A percentile compares a stretch with the other conserved stretches of the same genome.
Conservation (phyloP, 805 yeast species). For the Geotrichum ghanense region DNA sequence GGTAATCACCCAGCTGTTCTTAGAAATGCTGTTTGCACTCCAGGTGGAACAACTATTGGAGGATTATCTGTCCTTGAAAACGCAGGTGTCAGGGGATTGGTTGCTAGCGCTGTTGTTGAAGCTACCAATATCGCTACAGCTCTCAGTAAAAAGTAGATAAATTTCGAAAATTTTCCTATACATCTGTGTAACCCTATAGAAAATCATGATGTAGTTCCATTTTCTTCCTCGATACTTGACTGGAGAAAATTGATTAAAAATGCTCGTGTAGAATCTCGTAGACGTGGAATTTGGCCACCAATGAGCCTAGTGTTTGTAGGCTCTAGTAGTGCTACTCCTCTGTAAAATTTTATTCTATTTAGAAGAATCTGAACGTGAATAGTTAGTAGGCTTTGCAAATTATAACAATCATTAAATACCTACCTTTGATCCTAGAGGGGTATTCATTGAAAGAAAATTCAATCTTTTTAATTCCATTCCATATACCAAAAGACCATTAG, state of each 20-base stretch:
- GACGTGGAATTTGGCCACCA: constrained; percentile 10
- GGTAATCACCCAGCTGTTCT: constrained; percentile 83
- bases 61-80: constrained; percentile 91
- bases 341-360: constrained; percentile 2
- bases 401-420: neutral
- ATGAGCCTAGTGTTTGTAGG: constrained; percentile 2
- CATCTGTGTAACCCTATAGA: neutral
- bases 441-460: constrained; percentile 4
- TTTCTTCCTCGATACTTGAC: neutral
- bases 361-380: constrained; percentile 7
- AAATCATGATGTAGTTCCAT: neutral
- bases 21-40: constrained; percentile 85
- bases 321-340: constrained; percentile 12
- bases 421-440: constrained; percentile 5
- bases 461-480: constrained; percentile 7
- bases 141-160: constrained; percentile 6
- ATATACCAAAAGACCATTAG: constrained; percentile 7
- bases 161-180: neutral
- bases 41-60: constrained; percentile 96
- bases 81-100: constrained; percentile 74
- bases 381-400: neutral
- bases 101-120: constrained; percentile 81
- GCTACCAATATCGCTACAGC: constrained; percentile 67
- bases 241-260: neutral
- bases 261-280: neutral